These are phyloP conservation scores for Basipetospora chlamydospora DNA, from an alignment of 2,329 filamentous ascomycete species.

Conservation along the genomic window DNA sequence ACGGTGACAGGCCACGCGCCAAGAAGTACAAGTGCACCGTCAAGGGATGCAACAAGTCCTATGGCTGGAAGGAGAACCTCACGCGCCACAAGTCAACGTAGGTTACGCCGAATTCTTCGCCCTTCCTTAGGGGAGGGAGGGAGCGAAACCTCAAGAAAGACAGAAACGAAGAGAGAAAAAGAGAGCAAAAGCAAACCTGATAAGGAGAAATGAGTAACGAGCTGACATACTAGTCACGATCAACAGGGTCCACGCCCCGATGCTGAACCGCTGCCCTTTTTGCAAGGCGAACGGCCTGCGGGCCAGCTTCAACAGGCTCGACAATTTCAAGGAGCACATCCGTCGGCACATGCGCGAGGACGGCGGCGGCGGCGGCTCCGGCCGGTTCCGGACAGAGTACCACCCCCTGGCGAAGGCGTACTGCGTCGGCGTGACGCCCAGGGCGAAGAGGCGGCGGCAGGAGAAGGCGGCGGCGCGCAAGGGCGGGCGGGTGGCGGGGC, in stretches of 20 bases:
- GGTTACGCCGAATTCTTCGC: background rate
- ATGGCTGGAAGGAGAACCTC: conserved; percentile 6
- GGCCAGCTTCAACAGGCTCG: conserved; percentile 8
- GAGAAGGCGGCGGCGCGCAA: background rate
- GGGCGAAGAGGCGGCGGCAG: conserved; percentile 1
- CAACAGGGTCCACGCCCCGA: conserved; percentile 1
- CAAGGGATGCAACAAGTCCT: conserved; percentile 1
- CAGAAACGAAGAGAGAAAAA: too few species aligned
- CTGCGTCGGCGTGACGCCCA: conserved; percentile 1
- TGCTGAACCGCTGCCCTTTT: conserved; percentile 3
- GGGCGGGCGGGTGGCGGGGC: background rate
- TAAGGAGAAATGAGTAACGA: background rate
- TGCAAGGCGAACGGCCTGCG: conserved; percentile 5
- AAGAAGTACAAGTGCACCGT: conserved; percentile 4
- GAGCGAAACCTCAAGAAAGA: too few species aligned
- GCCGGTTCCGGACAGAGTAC: conserved; percentile 3
- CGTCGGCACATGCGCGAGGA: conserved; percentile 10
- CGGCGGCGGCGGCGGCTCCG: background rate
- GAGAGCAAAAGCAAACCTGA: too few species aligned
- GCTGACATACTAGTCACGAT: too few species aligned
- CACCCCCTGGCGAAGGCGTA: conserved; percentile 1
- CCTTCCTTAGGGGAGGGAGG: too few species aligned
- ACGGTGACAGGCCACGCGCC: background rate
- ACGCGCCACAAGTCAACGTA: conserved; percentile 5
- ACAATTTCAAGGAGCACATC: conserved; percentile 12